Percentiles rank a stretch among this genome's conserved stretches.
Conservation (phyloP, 2,329 filamentous ascomycete species). For the Oidium heveae region DNA sequence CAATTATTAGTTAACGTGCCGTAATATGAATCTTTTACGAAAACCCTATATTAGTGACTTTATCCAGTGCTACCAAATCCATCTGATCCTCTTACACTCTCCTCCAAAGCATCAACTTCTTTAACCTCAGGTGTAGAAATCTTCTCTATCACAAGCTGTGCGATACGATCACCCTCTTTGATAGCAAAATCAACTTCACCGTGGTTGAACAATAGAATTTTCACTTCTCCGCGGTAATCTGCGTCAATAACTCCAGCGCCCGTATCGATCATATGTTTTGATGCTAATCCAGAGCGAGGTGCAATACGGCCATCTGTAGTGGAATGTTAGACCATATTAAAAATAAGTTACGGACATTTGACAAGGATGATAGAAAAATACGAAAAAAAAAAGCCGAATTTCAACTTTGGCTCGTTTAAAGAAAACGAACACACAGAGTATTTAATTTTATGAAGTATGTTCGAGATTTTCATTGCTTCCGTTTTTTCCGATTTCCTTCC, state of each 20-base stretch:
- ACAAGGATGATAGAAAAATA: too few relatives aligned
- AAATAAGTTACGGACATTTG: too few relatives aligned
- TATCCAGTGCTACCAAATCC: slow-evolving; percentile 74
- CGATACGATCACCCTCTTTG: slow-evolving; percentile 69
- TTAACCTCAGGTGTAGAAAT: slow-evolving; percentile 81
- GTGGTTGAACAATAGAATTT: slow-evolving; percentile 88
- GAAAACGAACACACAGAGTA: too few relatives aligned
- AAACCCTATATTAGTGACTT: neutral
- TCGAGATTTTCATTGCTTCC: too few relatives aligned
- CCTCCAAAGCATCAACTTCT: slow-evolving; percentile 72
- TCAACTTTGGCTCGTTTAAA: too few relatives aligned
- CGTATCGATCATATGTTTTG: slow-evolving; percentile 89
- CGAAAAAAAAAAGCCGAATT: too few relatives aligned
- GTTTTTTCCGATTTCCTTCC: too few relatives aligned
- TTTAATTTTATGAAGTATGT: too few relatives aligned
- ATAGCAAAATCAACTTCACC: slow-evolving; percentile 58
- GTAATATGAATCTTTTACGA: too few relatives aligned
- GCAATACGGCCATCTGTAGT: slow-evolving; percentile 60
- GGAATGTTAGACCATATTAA: neutral
- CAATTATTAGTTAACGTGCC: too few relatives aligned
- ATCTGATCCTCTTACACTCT: slow-evolving; percentile 71
- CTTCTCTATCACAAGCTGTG: slow-evolving; percentile 80
- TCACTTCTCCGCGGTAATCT: slow-evolving; percentile 84
- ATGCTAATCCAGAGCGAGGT: slow-evolving; percentile 70
- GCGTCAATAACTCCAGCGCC: slow-evolving; percentile 94